A percentile compares a stretch with the other conserved stretches of the same genome.
Conservation (phyloP, 1,284 basidiomycete genomes). For the Puccinia brachypodii region DNA sequence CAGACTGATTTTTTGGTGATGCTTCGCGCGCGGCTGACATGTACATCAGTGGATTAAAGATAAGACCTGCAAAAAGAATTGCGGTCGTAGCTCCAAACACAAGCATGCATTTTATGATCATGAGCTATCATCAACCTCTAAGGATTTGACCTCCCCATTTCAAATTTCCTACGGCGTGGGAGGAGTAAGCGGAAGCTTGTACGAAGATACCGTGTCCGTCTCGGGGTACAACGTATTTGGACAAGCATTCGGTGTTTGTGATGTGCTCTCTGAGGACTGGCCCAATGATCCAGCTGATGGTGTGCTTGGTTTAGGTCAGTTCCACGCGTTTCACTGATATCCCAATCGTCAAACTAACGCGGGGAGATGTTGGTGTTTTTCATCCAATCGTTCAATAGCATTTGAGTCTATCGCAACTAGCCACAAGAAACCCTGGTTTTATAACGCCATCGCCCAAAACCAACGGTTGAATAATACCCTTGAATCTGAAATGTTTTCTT, state of each 20-base stretch:
- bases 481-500: conserved; percentile 42
- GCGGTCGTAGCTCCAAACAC: conserved; percentile 13
- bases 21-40: neutral
- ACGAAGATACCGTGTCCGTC: conserved; percentile 37
- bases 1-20: neutral
- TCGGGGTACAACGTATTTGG: conserved; percentile 11
- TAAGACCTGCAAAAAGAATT: conserved; percentile 40
- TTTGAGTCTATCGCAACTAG: conserved; percentile 45
- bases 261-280: conserved; percentile 47
- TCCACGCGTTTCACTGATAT: neutral
- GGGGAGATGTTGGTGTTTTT: neutral
- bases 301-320: conserved; percentile 45
- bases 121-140: conserved; percentile 31
- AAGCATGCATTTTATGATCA: conserved; percentile 41
- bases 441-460: conserved; percentile 40
- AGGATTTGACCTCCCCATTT: conserved; percentile 25
- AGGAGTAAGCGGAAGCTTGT: conserved; percentile 39
- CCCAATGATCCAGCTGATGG: conserved; percentile 48
- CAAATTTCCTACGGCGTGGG: conserved; percentile 46
- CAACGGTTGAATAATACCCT: conserved; percentile 22
- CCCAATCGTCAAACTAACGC: too few relatives aligned
- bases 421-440: conserved; percentile 44
- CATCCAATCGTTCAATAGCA: conserved; percentile 7
- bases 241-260: conserved; percentile 45
- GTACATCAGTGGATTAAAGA: conserved; percentile 39